Evolutionary conservation across 768 basidiomycete genomes (phyloP).

Genomic region (Lactifluus pinguis): DNA sequence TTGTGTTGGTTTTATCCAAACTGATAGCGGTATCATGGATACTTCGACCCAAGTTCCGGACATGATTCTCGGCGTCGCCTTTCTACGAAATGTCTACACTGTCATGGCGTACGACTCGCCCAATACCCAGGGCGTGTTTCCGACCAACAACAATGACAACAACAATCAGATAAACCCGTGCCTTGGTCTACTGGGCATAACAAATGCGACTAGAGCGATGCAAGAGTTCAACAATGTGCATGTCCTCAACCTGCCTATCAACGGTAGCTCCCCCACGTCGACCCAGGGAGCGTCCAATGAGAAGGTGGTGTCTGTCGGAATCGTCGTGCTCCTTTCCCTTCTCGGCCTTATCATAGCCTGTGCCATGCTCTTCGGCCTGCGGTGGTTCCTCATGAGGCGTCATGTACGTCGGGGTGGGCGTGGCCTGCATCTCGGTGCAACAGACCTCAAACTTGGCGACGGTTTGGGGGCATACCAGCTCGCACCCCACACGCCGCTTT

Average conservation of each 20-base stretch:
- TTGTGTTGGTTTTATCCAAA: conserved; percentile 65
- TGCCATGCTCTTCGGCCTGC: conserved; percentile 40
- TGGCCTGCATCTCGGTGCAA: conserved; percentile 12
- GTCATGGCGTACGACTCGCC: conserved; percentile 62
- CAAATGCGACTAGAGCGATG: conserved; percentile 51
- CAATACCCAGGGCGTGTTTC: conserved; percentile 37
- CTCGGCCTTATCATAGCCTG: conserved; percentile 51
- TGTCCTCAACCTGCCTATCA: conserved; percentile 46
- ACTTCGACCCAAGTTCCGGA: conserved; percentile 34
- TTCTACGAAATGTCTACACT: conserved; percentile 66
- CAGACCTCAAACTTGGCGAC: conserved; percentile 14
- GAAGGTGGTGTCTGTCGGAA: conserved; percentile 45
- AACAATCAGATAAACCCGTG: conserved; percentile 28
- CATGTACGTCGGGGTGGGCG: conserved; percentile 20
- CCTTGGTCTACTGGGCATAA: conserved; percentile 56
- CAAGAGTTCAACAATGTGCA: conserved; percentile 64
- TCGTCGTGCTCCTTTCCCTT: conserved; percentile 54
- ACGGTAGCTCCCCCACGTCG: conserved; percentile 1
- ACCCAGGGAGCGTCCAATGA: conserved; percentile 19
- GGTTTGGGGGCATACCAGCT: conserved; percentile 29
- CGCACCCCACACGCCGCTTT: conserved; percentile 24
- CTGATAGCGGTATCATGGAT: conserved; percentile 36
- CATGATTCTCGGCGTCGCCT: conserved; percentile 72
- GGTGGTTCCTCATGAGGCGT: conserved; percentile 38
- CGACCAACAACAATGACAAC: conserved; percentile 20